A percentile compares a stretch with the other conserved stretches of the same genome.
These are phyloP conservation scores for Beauveria asiatica DNA, from an alignment of 2,329 filamentous ascomycete genomes.

Conservation along the genomic window DNA sequence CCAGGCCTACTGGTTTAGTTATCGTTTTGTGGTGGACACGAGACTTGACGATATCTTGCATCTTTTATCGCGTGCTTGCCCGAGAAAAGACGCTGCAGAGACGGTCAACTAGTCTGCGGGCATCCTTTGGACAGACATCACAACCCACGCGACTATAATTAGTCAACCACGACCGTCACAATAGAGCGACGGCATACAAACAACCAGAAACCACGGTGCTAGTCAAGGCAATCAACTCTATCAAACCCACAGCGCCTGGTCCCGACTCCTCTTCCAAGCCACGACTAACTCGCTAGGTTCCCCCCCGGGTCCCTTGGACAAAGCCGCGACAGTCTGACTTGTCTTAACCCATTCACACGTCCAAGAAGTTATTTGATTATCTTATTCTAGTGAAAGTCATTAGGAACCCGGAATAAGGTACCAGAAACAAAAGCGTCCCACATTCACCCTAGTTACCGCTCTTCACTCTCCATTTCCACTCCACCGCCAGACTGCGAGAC, in stretches of 20 bases:
- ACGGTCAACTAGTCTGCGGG: background rate
- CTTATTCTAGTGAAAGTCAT: background rate
- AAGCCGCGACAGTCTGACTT: background rate
- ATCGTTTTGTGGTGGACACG: background rate
- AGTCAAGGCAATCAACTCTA: background rate
- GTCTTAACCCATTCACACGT: background rate
- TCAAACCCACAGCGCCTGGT: conserved; percentile 5
- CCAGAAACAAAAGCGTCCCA: conserved; percentile 1
- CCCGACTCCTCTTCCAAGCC: conserved; percentile 3
- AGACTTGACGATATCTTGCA: background rate
- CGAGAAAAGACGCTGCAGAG: background rate
- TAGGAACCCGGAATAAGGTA: background rate
- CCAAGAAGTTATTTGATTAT: background rate
- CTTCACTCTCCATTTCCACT: conserved; percentile 5
- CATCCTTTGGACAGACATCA: background rate
- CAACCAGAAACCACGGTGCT: background rate
- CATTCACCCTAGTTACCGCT: conserved; percentile 10
- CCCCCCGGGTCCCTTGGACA: conserved; percentile 3
- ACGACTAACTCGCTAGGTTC: conserved; percentile 6
- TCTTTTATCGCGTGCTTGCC: background rate
- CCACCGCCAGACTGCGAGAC: conserved; percentile 9
- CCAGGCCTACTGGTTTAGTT: background rate
- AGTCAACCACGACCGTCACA: background rate
- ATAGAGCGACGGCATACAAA: background rate
- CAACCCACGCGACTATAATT: background rate